phyloP scores from a whole-genome alignment of 2,329 filamentous ascomycete species.

The Colletotrichum euphorbiae region DNA sequence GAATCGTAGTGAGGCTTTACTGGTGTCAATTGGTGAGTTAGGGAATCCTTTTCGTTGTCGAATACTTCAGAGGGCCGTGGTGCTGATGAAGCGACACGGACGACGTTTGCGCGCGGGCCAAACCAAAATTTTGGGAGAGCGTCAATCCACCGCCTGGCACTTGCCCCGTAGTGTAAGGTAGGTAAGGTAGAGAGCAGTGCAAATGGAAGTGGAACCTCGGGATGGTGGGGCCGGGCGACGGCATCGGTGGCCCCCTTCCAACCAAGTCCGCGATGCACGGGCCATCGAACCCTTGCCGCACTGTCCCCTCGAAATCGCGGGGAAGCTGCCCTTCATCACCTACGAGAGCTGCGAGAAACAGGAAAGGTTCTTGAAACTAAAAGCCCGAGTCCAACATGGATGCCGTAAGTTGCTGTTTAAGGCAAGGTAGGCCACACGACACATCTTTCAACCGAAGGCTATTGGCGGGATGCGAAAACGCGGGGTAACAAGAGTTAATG shows the following conservation, averaged over 20 bases:
- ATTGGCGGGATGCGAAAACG: slow-evolving; percentile 26
- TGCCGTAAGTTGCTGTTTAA: not conserved
- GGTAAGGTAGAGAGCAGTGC: too few species aligned
- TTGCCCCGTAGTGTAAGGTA: too few species aligned
- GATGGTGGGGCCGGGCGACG: slow-evolving; percentile 37
- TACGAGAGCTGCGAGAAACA: not conserved
- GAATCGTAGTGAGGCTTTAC: not conserved
- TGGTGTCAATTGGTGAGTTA: not conserved
- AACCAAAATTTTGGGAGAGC: slow-evolving; percentile 35
- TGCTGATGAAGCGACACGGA: not conserved
- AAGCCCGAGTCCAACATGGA: slow-evolving; percentile 22
- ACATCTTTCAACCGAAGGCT: not conserved
- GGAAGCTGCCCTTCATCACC: slow-evolving; percentile 18
- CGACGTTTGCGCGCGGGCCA: not conserved
- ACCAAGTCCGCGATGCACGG: not conserved
- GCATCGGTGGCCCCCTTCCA: slow-evolving; percentile 17
- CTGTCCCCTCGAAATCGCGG: slow-evolving; percentile 29
- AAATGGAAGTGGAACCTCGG: too few species aligned
- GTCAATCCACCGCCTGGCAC: slow-evolving; percentile 25
- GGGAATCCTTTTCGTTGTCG: not conserved
- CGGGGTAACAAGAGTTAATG: slow-evolving; percentile 35
- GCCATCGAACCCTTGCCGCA: slow-evolving; percentile 27
- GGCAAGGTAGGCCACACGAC: not conserved
- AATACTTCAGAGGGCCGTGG: not conserved
- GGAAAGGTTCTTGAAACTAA: slow-evolving; percentile 14